Base-by-base conservation (phyloP, 805 yeast genomes). In the Metschnikowia dekortorum region DNA sequence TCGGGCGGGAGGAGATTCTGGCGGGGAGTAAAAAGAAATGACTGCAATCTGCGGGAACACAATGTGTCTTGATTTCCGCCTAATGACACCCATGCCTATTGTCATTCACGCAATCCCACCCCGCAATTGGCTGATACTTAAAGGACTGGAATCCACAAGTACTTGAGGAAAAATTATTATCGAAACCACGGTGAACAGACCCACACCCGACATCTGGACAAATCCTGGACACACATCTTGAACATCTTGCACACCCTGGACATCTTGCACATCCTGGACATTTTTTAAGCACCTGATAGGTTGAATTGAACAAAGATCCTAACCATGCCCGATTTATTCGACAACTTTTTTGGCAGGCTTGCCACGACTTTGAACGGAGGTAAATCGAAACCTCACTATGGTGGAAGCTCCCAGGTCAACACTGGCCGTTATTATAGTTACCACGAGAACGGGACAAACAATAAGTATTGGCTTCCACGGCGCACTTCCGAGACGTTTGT, bases 401-500 rank as follows among this genome's bases (percentile, higher is more conserved):
- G 64, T 14, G 66, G 67, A 33, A 46, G 64, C 11, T 53, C 64
- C 3, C 74, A 66, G 48, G 75, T 71, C 10, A 72, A 71, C 48
- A 55, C 70, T 5, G 77, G 77, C 2, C 56, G 56, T 3, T 70
- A 57, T 50, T 71, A 71, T 51, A 70, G 65, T 51, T 71, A 71
- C 51, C 73, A 68, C 39, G 51, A 62, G 39, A 68, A 61, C 40
- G 60, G 64, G 22, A 69, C 71, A 34, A 72, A 72, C 52, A 72
- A 71, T 53, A 65, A 68, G 29, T 71, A 67, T 34, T 72, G 76
- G 76, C 39, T 44, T 34, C 46, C 46, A 44, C 46, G 39, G 11
- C 28, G 33, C 28, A 26, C 46, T 14, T 34, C 46, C 2, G 46
- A 44, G n/a, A 29, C 46, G 13, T 35, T 29, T 18, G 32, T 36